A percentile compares a stretch with the other conserved stretches of the same genome.
Evolutionary conservation across 2,329 filamentous ascomycete genomes (phyloP).

Genomic region (Dendryphion nanum): DNA sequence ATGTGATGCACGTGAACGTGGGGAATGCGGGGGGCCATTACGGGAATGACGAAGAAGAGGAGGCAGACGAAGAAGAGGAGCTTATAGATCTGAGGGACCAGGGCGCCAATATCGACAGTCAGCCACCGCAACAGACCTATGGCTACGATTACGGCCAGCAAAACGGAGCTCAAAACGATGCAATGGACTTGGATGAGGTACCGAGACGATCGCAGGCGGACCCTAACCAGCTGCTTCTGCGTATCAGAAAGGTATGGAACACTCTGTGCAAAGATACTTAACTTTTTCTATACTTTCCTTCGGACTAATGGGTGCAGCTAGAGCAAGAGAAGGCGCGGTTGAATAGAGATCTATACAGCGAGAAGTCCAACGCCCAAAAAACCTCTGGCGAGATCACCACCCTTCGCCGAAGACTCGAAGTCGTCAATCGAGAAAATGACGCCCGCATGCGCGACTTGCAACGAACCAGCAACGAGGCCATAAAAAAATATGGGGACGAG

Average conservation of each 20-base stretch:
- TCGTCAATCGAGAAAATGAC: slow-evolving; percentile 61
- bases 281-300: not conserved
- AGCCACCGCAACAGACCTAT: not conserved
- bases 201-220: slow-evolving; percentile 27
- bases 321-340: slow-evolving; percentile 44
- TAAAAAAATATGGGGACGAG: slow-evolving; percentile 62
- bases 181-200: slow-evolving; percentile 45
- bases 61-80: slow-evolving; percentile 44
- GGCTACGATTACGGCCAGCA: not conserved
- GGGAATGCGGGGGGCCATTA: too few species aligned
- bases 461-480: slow-evolving; percentile 62
- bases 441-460: slow-evolving; percentile 61
- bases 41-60: too few species aligned
- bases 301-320: slow-evolving; percentile 33
- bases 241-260: slow-evolving; percentile 41
- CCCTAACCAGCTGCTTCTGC: slow-evolving; percentile 36
- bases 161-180: slow-evolving; percentile 17
- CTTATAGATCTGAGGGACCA: slow-evolving; percentile 43
- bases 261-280: too few species aligned
- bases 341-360: slow-evolving; percentile 41
- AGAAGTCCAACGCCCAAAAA: slow-evolving; percentile 53
- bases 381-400: slow-evolving; percentile 74
- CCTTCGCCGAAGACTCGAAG: slow-evolving; percentile 68
- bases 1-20: slow-evolving; percentile 37
- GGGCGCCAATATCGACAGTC: not conserved